phyloP scores from a whole-genome alignment of 139 green algal genomes.

The Chlamydomonas schloesseri region DNA sequence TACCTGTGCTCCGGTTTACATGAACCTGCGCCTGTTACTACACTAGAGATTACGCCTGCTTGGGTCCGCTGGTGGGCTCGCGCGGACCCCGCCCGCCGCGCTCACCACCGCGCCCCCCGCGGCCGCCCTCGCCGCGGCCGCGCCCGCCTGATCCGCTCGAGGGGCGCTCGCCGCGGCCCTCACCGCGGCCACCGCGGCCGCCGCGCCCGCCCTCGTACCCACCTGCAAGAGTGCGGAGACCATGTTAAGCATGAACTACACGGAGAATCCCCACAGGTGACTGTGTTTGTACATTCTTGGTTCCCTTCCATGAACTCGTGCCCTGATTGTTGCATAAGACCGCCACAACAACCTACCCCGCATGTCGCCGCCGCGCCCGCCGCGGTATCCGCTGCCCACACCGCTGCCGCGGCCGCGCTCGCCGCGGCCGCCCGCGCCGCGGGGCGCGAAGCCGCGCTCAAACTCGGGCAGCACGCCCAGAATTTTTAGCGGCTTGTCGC shows the following conservation, averaged over 20 bases:
- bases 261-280: no score
- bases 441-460: constrained; percentile 13
- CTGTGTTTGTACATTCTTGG: no score
- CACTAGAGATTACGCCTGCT: constrained; percentile 1
- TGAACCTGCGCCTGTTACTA: no score
- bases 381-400: constrained; percentile 12
- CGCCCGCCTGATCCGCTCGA: constrained; percentile 14
- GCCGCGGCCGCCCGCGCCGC: constrained; percentile 2
- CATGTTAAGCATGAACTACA: no score
- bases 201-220: constrained; percentile 30
- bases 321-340: no score
- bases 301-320: no score
- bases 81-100: constrained; percentile 1
- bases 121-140: not conserved
- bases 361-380: constrained; percentile 2
- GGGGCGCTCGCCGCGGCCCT: constrained; percentile 29
- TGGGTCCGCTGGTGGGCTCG: not conserved
- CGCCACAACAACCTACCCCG: not conserved
- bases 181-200: constrained; percentile 13
- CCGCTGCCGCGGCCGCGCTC: constrained; percentile 32
- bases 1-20: no score
- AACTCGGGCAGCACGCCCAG: constrained; percentile 13
- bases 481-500: constrained; percentile 32
- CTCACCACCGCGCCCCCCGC: constrained; percentile 14
- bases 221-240: not conserved